These are phyloP conservation scores for Hebeloma cylindrosporum DNA, from an alignment of 768 basidiomycete genomes.

Conservation along the genomic window DNA sequence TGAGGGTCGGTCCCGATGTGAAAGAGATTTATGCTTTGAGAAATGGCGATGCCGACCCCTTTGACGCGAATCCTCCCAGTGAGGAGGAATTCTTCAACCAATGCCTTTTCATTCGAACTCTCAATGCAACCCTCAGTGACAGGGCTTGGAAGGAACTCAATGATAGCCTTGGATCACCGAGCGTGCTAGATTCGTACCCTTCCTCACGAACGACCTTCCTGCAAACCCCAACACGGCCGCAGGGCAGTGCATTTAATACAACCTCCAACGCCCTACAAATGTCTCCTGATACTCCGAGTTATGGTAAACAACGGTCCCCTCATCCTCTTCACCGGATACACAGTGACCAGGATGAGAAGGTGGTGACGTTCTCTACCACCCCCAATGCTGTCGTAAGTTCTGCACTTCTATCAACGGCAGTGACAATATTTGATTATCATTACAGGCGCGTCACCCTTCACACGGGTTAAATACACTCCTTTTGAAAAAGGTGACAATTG, in stretches of 20 bases:
- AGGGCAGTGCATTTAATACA: too few relatives aligned
- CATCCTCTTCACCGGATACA: too few relatives aligned
- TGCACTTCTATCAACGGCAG: neutral
- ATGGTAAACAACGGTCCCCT: too few relatives aligned
- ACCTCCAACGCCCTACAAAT: too few relatives aligned
- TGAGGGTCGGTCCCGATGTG: slow-evolving; percentile 8
- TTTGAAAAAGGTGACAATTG: too few relatives aligned
- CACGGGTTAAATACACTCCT: too few relatives aligned
- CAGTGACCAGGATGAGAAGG: neutral
- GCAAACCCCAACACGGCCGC: neutral
- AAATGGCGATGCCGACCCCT: neutral
- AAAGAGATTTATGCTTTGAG: slow-evolving; percentile 4
- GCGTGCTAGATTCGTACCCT: neutral
- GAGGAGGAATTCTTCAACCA: slow-evolving; percentile 1
- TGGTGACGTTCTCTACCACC: neutral
- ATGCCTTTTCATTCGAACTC: slow-evolving; percentile 8
- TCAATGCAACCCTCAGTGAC: slow-evolving; percentile 3
- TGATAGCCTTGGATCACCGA: neutral
- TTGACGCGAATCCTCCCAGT: neutral
- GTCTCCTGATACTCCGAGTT: too few relatives aligned
- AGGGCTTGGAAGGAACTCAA: neutral
- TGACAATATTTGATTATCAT: neutral
- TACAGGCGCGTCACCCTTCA: too few relatives aligned
- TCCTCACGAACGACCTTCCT: neutral
- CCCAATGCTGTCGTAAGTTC: too few relatives aligned